These are phyloP conservation scores for Hypomyces rosellus DNA, from an alignment of 2,329 filamentous ascomycete species.

Conservation along the genomic window DNA sequence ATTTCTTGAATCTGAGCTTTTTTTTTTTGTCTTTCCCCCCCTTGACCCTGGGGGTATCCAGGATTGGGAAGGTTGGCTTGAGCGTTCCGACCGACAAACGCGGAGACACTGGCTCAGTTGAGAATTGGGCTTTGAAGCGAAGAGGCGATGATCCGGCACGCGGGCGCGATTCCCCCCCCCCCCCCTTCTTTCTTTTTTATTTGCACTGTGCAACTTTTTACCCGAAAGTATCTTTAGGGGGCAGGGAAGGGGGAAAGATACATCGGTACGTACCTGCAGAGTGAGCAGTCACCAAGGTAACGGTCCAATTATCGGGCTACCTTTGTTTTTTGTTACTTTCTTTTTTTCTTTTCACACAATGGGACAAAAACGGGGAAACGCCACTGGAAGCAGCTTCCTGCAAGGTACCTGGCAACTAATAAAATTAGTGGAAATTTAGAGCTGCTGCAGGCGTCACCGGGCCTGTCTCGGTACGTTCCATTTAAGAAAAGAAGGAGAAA, in stretches of 20 bases:
- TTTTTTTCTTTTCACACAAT: too few species aligned
- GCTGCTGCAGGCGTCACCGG: constrained; percentile 1
- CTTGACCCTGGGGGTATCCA: too few species aligned
- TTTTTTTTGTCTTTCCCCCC: too few species aligned
- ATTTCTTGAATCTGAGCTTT: too few species aligned
- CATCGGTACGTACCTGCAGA: neutral
- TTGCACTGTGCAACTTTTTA: too few species aligned
- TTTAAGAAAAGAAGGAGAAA: too few species aligned
- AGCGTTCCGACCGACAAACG: too few species aligned
- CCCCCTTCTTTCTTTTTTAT: too few species aligned
- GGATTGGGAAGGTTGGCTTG: too few species aligned
- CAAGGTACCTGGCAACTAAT: constrained; percentile 3
- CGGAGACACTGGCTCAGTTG: too few species aligned
- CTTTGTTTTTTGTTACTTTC: neutral
- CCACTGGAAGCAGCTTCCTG: constrained; percentile 1
- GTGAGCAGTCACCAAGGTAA: neutral
- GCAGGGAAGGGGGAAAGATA: neutral
- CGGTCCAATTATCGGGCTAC: too few species aligned
- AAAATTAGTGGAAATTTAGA: neutral
- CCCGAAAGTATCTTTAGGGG: neutral
- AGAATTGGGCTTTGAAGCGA: too few species aligned
- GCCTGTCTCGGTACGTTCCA: neutral
- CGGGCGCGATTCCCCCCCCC: neutral
- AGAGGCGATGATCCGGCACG: neutral
- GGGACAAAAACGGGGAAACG: neutral